These are phyloP conservation scores for Ustilago lituana DNA, from an alignment of 1,284 basidiomycete genomes.

Conservation along the genomic window DNA sequence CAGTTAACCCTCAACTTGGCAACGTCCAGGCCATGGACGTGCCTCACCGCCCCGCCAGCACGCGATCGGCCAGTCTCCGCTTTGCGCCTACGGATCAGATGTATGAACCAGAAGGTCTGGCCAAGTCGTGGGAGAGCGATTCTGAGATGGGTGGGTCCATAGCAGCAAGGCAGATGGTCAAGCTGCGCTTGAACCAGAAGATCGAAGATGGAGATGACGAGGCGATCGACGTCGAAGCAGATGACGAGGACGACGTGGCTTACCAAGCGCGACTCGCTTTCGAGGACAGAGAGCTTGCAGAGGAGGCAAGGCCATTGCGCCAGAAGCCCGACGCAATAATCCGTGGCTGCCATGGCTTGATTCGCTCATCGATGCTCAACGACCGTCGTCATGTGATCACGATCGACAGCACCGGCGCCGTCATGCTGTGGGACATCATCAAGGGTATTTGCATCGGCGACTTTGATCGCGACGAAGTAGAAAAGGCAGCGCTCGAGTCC, in stretches of 20 bases:
- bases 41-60: constrained; percentile 33
- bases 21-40: constrained; percentile 34
- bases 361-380: constrained; percentile 84
- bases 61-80: constrained; percentile 47
- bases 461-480: constrained; percentile 77
- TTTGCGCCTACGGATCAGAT: constrained; percentile 46
- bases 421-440: constrained; percentile 92
- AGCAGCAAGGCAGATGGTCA: constrained; percentile 16
- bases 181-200: constrained; percentile 10
- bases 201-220: neutral
- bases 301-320: constrained; percentile 78
- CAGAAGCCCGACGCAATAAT: constrained; percentile 77
- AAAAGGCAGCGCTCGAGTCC: constrained; percentile 34
- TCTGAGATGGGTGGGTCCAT: constrained; percentile 18
- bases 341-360: constrained; percentile 81
- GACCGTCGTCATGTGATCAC: constrained; percentile 91
- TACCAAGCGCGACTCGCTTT: constrained; percentile 68
- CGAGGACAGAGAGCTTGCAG: constrained; percentile 82
- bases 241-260: constrained; percentile 28
- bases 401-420: constrained; percentile 82
- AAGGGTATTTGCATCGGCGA: constrained; percentile 79
- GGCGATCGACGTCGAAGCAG: constrained; percentile 10
- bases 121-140: constrained; percentile 30
- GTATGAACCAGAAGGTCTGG: constrained; percentile 26
- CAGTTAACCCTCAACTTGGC: constrained; percentile 29